These are phyloP conservation scores for Laburnicola sp. DNA, from an alignment of 2,329 filamentous ascomycete genomes.

Conservation along the genomic window DNA sequence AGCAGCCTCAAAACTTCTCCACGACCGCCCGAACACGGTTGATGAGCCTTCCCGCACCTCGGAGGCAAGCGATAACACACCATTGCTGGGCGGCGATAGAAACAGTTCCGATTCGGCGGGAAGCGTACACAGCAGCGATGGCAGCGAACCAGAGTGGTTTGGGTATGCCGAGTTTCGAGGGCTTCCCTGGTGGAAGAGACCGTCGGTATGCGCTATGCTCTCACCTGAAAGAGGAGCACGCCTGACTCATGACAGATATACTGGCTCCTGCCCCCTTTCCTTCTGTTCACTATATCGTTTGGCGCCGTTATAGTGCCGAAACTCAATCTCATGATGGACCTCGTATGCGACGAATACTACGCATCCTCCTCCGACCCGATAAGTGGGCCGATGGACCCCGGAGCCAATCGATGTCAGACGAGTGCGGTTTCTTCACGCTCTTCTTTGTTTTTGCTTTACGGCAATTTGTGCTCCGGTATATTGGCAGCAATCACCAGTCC, in stretches of 20 bases:
- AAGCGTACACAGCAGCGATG: constrained; percentile 13
- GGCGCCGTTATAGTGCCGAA: constrained; percentile 85
- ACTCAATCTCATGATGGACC: constrained; percentile 79
- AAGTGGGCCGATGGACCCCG: constrained; percentile 39
- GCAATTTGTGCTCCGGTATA: constrained; percentile 73
- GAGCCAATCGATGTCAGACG: constrained; percentile 69
- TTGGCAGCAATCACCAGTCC: constrained; percentile 81
- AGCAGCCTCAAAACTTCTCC: constrained; percentile 14
- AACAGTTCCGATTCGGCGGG: constrained; percentile 11
- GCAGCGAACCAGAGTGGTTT: constrained; percentile 33
- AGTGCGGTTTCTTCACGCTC: constrained; percentile 77
- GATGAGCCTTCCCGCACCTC: constrained; percentile 16
- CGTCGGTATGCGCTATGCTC: constrained; percentile 49
- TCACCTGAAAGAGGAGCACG: neutral
- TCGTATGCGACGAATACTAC: constrained; percentile 84
- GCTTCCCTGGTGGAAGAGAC: constrained; percentile 54
- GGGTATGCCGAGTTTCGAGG: constrained; percentile 46
- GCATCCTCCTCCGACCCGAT: constrained; percentile 57
- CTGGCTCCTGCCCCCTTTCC: constrained; percentile 62
- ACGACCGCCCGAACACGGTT: constrained; percentile 18
- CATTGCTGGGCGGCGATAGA: constrained; percentile 27
- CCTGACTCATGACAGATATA: constrained; percentile 8
- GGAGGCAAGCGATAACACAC: constrained; percentile 31
- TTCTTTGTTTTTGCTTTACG: constrained; percentile 75
- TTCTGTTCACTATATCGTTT: constrained; percentile 81